phyloP scores from a whole-genome alignment of 148 eudicot species.

The Spergularia marina region DNA sequence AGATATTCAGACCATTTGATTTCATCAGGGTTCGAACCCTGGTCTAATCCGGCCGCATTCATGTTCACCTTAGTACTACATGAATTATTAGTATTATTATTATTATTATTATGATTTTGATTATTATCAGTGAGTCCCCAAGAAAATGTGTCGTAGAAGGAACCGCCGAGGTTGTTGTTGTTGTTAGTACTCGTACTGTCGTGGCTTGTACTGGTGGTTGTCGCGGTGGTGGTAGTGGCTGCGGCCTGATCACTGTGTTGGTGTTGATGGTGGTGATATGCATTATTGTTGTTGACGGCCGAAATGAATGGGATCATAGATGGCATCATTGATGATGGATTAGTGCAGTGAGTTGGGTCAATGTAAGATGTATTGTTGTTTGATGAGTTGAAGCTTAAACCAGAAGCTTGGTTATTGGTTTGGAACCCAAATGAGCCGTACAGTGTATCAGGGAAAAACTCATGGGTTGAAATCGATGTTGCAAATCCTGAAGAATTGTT shows the following conservation, averaged over 20 bases:
- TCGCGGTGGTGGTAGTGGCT: constrained; percentile 23
- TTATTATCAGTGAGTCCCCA: constrained; percentile 41
- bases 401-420: constrained; percentile 9
- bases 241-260: background rate
- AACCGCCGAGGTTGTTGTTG: constrained; percentile 14
- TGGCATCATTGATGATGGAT: constrained; percentile 29
- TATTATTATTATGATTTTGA: constrained; percentile 6
- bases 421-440: constrained; percentile 33
- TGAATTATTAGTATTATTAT: constrained; percentile 17
- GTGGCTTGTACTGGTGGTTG: constrained; percentile 26
- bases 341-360: constrained; percentile 18
- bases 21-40: constrained; percentile 40
- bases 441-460: constrained; percentile 34
- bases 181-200: constrained; percentile 26
- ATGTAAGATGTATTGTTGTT: constrained; percentile 20
- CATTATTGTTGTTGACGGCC: constrained; percentile 5
- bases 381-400: constrained; percentile 33
- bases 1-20: constrained; percentile 74
- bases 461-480: constrained; percentile 33
- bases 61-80: background rate
- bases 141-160: constrained; percentile 40
- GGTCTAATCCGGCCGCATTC: constrained; percentile 18
- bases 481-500: constrained; percentile 15
- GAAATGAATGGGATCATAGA: constrained; percentile 39
- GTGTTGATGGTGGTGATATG: background rate